Evolutionary conservation across 1,284 basidiomycete genomes (phyloP), one percentile per base, ranked within the genome.

Genomic region (Phylloporus sp.): DNA sequence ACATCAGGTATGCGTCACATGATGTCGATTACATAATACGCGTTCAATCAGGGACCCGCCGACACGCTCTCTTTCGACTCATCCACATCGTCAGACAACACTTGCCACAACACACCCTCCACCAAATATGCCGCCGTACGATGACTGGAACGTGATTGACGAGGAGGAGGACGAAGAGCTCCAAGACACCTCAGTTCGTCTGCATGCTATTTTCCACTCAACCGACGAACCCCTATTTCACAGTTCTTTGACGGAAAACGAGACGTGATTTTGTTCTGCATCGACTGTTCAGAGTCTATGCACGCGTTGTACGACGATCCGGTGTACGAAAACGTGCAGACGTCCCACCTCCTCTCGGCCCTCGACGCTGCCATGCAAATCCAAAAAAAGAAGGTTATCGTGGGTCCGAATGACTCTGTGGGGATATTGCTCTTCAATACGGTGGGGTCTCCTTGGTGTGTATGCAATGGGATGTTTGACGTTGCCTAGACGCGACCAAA

Each of bases 381-480:
- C 32, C 89, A 95, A 83, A 95, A 96, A 82, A 90, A 89, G 75
- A 98, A 98, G 81, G 93, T 97, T 41, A 85, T 97, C 58, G 89
- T 91, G 2, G 94, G 94, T 2, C 96, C 96, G 1, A 91, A 89
- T 70, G 96, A 98, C 76, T 89, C 90, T 53, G 91, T 97, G 57
- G 97, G 97, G 4, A 91, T 99, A 53, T 77, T 99, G 73, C 82
- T 99, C 25, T 99, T 93, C 83, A 98, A 99, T 72, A 96, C 96
- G 65, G 95, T 97, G 77, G 85, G 90, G 32, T 8, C 23, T 35
- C 25, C 49, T 60, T 53, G 23, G 47, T 58, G 4, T 62, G 55
- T 45, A 59, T 49, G 20, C 37, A 47, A 63, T 55, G n/a, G 32
- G n/a, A 59, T 67, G 61, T 60, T 65, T 27, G 63, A 68, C 11